Base-by-base conservation (phyloP, 2,329 filamentous ascomycete genomes). In the Colletotrichum musae region DNA sequence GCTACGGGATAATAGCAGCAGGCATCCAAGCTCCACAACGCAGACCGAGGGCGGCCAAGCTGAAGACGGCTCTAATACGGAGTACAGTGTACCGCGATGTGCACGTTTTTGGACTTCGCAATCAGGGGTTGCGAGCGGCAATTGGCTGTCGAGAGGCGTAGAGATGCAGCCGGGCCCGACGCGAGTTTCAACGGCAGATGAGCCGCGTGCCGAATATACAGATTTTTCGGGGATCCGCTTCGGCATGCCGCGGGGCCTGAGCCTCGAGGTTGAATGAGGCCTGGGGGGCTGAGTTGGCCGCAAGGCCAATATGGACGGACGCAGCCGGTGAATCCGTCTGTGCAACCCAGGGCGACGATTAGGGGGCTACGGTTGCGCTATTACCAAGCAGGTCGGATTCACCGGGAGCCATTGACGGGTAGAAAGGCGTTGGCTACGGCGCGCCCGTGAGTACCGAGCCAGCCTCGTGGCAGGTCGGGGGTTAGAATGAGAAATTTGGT, bases 111-210 rank as follows among this genome's bases (percentile, higher is more conserved):
- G 18, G 15, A 18, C 16, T 32, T 52, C 21, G 26, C 32, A 16
- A 32, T 52, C 26, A 52, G 50, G 50, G 50, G 50, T 24, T 6
- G 50, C 26, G 13, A 13, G 16, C 50, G 26, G 6, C 6, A 26
- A 32, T 52, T 26, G 48, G 50, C 18, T 24, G 16, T 50, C 47
- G n/a, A 18, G 7, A 50, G 16, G 16, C 13, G 41, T 24, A 28
- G 50, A 52, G 24, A 26, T 4, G 50, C 50, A 13, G 12, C n/a
- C 28, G 32, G 41, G 50, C 48, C 41, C 61, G 45, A 16, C 12
- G 12, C 12, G 54, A 43, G 54, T 66, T 66, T 66, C 56, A 43
- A 69, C 41, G 41, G 62, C 62, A 69, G 66, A 57, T 69, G 66
- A 69, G 36, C 56, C 48, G 26, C 59, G 66, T 66, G 43, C 50